phyloP scores from a whole-genome alignment of 345 rosid species.

The Fremontodendron californicum region DNA sequence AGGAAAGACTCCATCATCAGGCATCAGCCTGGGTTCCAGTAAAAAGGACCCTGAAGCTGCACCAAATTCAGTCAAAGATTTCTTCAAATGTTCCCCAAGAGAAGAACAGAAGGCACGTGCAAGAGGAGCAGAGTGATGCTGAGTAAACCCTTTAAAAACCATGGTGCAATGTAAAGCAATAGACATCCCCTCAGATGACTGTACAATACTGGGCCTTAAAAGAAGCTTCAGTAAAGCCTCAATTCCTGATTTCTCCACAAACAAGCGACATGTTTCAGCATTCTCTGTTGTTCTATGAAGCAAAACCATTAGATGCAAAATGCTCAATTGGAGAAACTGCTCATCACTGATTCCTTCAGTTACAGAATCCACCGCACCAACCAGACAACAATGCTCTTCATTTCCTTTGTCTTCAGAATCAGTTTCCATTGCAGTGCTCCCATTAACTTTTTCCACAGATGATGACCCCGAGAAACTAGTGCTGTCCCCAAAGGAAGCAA shows the following conservation, averaged over 20 bases:
- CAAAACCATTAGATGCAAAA: slow-evolving; percentile 89
- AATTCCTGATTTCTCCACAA: slow-evolving; percentile 95
- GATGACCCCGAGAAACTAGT: slow-evolving; percentile 40
- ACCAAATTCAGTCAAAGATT: slow-evolving; percentile 57
- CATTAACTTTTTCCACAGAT: slow-evolving; percentile 37
- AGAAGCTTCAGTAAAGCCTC: slow-evolving; percentile 86
- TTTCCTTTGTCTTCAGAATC: slow-evolving; percentile 68
- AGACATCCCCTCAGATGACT: slow-evolving; percentile 93
- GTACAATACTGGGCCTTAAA: slow-evolving; percentile 76
- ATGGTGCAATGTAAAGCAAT: slow-evolving; percentile 94
- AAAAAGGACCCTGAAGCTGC: slow-evolving; percentile 57
- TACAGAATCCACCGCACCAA: slow-evolving; percentile 39
- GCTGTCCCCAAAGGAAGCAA: slow-evolving; percentile 59
- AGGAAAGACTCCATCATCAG: slow-evolving; percentile 61
- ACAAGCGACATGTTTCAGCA: slow-evolving; percentile 82
- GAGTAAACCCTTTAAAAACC: slow-evolving; percentile 96
- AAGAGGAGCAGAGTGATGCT: slow-evolving; percentile 84
- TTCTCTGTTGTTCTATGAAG: slow-evolving; percentile 85
- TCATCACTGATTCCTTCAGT: slow-evolving; percentile 62
- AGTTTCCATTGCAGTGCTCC: slow-evolving; percentile 77
- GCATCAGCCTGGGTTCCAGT: slow-evolving; percentile 57
- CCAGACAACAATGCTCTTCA: slow-evolving; percentile 42
- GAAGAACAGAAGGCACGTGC: slow-evolving; percentile 84
- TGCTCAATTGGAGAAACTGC: slow-evolving; percentile 78
- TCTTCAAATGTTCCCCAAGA: slow-evolving; percentile 71